Evolutionary conservation across 768 basidiomycete genomes (phyloP), one percentile per base, ranked within the genome.

Genomic region (Chalciporus sphaerocephalus): DNA sequence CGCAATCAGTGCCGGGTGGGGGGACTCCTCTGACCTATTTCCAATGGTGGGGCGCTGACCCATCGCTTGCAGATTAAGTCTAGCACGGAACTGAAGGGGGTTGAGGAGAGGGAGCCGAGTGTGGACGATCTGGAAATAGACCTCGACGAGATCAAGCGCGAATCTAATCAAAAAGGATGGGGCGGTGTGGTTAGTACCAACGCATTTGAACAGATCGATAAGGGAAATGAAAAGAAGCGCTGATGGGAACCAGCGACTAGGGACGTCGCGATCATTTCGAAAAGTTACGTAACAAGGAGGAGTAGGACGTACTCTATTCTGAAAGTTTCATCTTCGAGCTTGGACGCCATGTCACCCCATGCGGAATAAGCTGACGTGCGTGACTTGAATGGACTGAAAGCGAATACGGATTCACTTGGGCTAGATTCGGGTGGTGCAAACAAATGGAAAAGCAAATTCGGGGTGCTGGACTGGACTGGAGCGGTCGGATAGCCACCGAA

Each of bases 81-180:
- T 83, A 34, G 74, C 74, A 47, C 89, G 86, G 65, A 94, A 91
- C 55, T 84, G 80, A 20, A 77, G 70, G 47, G 90, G 89, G 69
- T 92, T 88, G 64, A 94, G 80, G 40, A 93, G 78, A 40, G 93
- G 92, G 47, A 90, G 74, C 44, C 93, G 83, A 20, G 87, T 85
- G 66, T 94, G 92, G 32, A 90, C 87, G 49, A 89, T 88, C 65
- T 94, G 90, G 64, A 95, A 94, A 70, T 85, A 97, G 36, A 94
- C 91, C 68, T 96, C 92, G 59, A 95, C 83, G 42, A 96, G 83
- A 69, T 97, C 92, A 42, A 87, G 80, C 3, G 92, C 87, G 59
- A 97, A 89, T 67, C 93, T 96, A 46, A 57, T 48, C 36, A 49
- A 30, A 48, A 38, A 45, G 23, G 44, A 22, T 42, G 56, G 37